These are phyloP conservation scores for Penicillium sp. DNA, from an alignment of 2,329 filamentous ascomycete genomes.

Conservation along the genomic window DNA sequence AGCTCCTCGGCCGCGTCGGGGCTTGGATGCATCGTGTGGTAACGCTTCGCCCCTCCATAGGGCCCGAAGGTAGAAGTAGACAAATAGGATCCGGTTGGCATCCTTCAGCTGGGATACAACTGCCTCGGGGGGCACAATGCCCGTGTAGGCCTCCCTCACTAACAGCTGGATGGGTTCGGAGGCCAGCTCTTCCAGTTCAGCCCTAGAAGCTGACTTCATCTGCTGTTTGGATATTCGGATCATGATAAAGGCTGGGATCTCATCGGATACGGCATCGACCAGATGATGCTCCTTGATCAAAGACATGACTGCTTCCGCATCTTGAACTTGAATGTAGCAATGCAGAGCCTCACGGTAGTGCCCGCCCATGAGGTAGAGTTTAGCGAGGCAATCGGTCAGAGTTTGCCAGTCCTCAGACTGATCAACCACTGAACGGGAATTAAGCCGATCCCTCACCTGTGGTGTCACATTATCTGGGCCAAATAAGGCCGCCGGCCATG, in stretches of 20 bases:
- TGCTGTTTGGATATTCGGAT: slow-evolving; percentile 73
- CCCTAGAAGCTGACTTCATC: slow-evolving; percentile 56
- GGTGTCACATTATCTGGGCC: slow-evolving; percentile 69
- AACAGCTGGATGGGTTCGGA: slow-evolving; percentile 79
- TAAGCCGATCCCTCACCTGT: slow-evolving; percentile 75
- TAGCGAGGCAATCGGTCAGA: slow-evolving; percentile 79
- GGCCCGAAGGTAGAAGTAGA: slow-evolving; percentile 85
- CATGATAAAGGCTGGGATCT: slow-evolving; percentile 82
- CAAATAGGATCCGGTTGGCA: slow-evolving; percentile 63
- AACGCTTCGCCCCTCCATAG: slow-evolving; percentile 74
- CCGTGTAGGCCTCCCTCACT: slow-evolving; percentile 84
- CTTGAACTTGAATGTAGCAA: slow-evolving; percentile 84
- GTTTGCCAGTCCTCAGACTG: slow-evolving; percentile 84
- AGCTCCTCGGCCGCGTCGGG: slow-evolving; percentile 31
- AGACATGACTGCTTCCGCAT: slow-evolving; percentile 81
- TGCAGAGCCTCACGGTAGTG: slow-evolving; percentile 76
- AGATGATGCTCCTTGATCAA: slow-evolving; percentile 83
- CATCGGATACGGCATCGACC: slow-evolving; percentile 80
- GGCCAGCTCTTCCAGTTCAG: slow-evolving; percentile 72
- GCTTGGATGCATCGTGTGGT: slow-evolving; percentile 29
- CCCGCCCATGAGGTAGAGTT: slow-evolving; percentile 74
- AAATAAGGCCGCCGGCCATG: slow-evolving; percentile 80
- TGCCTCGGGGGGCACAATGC: slow-evolving; percentile 68
- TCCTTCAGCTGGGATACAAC: slow-evolving; percentile 73
- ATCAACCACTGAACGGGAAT: slow-evolving; percentile 66